Percentiles rank a stretch among this genome's conserved stretches.
These are phyloP conservation scores for Cryptococcus sp. DNA, from an alignment of 1,284 basidiomycete genomes.

Conservation along the genomic window DNA sequence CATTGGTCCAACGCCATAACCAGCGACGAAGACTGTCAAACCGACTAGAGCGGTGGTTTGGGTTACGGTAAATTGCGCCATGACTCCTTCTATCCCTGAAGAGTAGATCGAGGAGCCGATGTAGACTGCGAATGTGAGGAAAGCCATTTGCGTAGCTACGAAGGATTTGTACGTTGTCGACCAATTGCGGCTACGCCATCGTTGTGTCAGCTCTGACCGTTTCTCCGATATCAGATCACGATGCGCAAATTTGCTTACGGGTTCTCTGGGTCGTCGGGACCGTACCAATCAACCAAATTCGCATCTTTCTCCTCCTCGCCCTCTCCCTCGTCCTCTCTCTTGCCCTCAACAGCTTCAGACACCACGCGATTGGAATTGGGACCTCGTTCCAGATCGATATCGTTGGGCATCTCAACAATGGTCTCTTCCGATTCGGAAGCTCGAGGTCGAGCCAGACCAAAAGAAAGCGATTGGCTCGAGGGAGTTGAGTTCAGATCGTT, in stretches of 20 bases:
- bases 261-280: constrained; percentile 26
- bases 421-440: constrained; percentile 9
- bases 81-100: constrained; percentile 54
- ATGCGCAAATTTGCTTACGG: constrained; percentile 8
- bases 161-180: constrained; percentile 25
- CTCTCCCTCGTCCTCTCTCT: constrained; percentile 8
- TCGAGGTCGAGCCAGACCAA: neutral
- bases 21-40: constrained; percentile 30
- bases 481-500: too few species aligned
- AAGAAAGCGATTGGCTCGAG: too few species aligned
- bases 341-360: constrained; percentile 1
- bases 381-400: neutral
- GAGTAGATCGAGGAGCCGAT: constrained; percentile 62
- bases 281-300: constrained; percentile 25
- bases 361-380: neutral
- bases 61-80: constrained; percentile 25
- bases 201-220: neutral
- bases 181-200: constrained; percentile 9
- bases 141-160: constrained; percentile 17
- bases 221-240: too few species aligned
- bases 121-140: constrained; percentile 58
- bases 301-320: constrained; percentile 9
- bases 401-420: neutral
- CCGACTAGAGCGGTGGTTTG: constrained; percentile 18
- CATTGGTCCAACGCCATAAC: constrained; percentile 35